These are phyloP conservation scores for Cicer chorassanicum DNA, from an alignment of 306 rosid genomes.

Conservation along the genomic window DNA sequence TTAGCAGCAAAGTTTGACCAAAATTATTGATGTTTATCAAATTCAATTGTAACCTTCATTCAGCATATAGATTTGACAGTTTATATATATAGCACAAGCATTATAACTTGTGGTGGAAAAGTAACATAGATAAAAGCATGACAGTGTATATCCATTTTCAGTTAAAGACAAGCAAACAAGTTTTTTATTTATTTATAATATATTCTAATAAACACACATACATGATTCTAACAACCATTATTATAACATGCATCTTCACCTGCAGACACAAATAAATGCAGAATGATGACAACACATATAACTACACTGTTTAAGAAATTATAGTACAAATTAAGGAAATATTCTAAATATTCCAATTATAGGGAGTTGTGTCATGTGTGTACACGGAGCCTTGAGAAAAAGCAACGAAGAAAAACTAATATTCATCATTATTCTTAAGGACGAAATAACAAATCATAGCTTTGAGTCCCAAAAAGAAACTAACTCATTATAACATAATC, in stretches of 20 bases:
- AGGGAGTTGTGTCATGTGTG: neutral
- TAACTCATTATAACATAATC: neutral
- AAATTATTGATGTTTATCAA: slow-evolving; percentile 24
- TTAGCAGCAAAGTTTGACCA: slow-evolving; percentile 48
- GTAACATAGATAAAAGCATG: neutral
- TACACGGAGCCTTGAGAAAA: slow-evolving; percentile 4
- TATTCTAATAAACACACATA: neutral
- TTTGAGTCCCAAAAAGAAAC: too few relatives aligned
- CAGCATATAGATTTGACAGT: neutral
- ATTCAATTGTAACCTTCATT: slow-evolving; percentile 33
- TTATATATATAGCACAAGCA: slow-evolving; percentile 5
- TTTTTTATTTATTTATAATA: neutral
- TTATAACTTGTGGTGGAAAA: neutral
- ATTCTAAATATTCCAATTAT: neutral
- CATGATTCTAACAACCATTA: slow-evolving; percentile 18
- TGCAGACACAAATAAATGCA: slow-evolving; percentile 18
- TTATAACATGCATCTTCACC: slow-evolving; percentile 28
- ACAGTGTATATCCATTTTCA: slow-evolving; percentile 36
- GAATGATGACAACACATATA: slow-evolving; percentile 11
- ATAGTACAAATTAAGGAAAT: slow-evolving; percentile 2
- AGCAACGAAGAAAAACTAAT: neutral
- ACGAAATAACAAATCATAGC: neutral
- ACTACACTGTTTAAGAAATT: neutral
- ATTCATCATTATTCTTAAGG: neutral
- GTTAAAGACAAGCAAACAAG: slow-evolving; percentile 13